These are phyloP conservation scores for Saccharomyces pastorianus DNA, from an alignment of 1,139 yeast species.

Conservation along the genomic window DNA sequence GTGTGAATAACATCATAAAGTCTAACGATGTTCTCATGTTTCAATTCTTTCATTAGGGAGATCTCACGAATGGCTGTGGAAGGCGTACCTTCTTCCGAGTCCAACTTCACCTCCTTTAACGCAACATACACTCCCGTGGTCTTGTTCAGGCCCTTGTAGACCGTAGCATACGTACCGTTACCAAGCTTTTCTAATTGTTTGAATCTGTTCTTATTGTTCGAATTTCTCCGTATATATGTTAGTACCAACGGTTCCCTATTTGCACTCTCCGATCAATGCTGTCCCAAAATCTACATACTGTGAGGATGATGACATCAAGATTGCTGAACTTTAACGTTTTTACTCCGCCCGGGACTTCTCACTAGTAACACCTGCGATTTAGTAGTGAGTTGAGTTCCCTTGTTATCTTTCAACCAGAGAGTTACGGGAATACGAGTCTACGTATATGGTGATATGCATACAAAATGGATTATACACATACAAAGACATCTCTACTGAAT, in stretches of 20 bases:
- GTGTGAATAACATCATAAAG: constrained; percentile 94
- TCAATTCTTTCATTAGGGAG: constrained; percentile 90
- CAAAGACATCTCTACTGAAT: too few relatives aligned
- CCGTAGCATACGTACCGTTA: constrained; percentile 97
- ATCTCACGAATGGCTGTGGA: constrained; percentile 96
- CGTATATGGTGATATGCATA: neutral
- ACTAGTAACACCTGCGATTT: too few relatives aligned
- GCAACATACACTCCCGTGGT: constrained; percentile 92
- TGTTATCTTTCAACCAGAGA: neutral
- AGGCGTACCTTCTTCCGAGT: constrained; percentile 96
- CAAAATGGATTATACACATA: neutral
- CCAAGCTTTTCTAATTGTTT: constrained; percentile 76
- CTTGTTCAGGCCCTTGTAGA: constrained; percentile 88
- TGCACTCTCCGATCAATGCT: neutral
- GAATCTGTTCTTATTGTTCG: constrained; percentile 14
- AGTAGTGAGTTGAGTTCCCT: neutral
- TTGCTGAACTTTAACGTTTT: neutral
- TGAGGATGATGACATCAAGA: neutral
- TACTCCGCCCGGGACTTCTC: too few relatives aligned
- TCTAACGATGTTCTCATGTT: constrained; percentile 88
- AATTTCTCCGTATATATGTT: constrained; percentile 5
- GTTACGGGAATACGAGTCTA: neutral
- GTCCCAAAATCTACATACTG: neutral
- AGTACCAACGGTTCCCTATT: neutral
- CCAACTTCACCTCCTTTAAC: constrained; percentile 85